Conservation (phyloP, 2,329 filamentous ascomycete species). For the Verticillium dahliae region DNA sequence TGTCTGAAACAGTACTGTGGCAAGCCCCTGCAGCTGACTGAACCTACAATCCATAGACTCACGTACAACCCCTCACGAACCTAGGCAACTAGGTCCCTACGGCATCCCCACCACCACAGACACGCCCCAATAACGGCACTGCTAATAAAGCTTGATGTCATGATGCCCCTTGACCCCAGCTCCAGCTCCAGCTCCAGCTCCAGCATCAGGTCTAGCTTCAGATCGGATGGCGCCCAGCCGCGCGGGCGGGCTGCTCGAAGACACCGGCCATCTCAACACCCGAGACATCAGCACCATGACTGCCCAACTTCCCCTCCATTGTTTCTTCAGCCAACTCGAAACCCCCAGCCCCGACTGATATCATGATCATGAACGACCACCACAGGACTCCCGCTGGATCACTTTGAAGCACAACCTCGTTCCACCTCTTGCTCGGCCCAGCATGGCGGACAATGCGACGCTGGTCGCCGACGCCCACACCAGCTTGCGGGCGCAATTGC, state of each 20-base stretch:
- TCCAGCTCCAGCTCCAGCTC: no score
- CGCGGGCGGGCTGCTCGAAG: background rate
- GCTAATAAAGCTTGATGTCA: no score
- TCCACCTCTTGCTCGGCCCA: background rate
- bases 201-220: background rate
- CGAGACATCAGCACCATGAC: background rate
- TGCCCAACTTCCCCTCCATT: background rate
- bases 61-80: background rate
- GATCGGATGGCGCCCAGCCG: background rate
- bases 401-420: no score
- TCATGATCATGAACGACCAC: background rate
- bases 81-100: no score
- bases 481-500: conserved; percentile 16
- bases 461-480: background rate
- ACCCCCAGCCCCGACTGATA: background rate
- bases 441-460: background rate
- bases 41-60: background rate
- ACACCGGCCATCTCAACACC: background rate
- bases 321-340: background rate
- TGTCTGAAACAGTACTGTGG: background rate
- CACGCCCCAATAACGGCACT: no score
- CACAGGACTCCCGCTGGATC: background rate
- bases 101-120: background rate
- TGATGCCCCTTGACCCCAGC: no score
- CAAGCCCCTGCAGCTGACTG: background rate